Conservation (phyloP, 768 basidiomycete species). For the Naganishia antarctica region DNA sequence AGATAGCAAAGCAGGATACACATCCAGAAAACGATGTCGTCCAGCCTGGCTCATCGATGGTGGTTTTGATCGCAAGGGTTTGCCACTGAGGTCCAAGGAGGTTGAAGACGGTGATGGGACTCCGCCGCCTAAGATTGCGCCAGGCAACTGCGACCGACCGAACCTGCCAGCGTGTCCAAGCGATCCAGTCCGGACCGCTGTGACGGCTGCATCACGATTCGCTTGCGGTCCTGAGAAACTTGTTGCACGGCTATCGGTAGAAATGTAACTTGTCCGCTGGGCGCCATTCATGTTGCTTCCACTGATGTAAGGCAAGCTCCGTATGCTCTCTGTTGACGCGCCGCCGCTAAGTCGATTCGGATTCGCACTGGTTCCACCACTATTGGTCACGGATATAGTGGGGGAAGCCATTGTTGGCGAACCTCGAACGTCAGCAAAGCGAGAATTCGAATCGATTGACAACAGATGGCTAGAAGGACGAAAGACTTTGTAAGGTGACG, state of each 20-base stretch:
- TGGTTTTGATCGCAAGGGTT: slow-evolving; percentile 46
- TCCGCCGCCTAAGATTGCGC: slow-evolving; percentile 27
- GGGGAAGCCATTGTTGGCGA: slow-evolving; percentile 35
- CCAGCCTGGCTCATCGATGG: slow-evolving; percentile 49
- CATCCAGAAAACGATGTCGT: slow-evolving; percentile 59
- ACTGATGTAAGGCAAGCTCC: slow-evolving; percentile 33
- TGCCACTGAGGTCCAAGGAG: neutral
- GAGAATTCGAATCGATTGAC: slow-evolving; percentile 34
- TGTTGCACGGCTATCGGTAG: slow-evolving; percentile 36
- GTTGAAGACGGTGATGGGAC: slow-evolving; percentile 39
- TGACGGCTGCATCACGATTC: slow-evolving; percentile 33
- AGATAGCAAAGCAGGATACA: slow-evolving; percentile 94
- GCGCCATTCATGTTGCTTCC: neutral
- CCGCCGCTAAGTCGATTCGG: slow-evolving; percentile 33
- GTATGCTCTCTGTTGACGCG: slow-evolving; percentile 44
- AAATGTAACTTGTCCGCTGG: slow-evolving; percentile 28
- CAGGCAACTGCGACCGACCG: slow-evolving; percentile 15
- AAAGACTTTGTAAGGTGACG: slow-evolving; percentile 1
- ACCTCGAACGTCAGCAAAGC: slow-evolving; percentile 20
- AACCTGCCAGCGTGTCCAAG: slow-evolving; percentile 34
- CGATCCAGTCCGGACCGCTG: slow-evolving; percentile 40
- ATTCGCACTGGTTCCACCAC: slow-evolving; percentile 23
- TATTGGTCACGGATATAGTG: slow-evolving; percentile 30
- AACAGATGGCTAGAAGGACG: slow-evolving; percentile 33
- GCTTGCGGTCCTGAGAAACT: slow-evolving; percentile 43